Evolutionary conservation across 2,329 filamentous ascomycete species (phyloP), one percentile per base, ranked within the genome.

Genomic region (Dactylellina haptotyla): DNA sequence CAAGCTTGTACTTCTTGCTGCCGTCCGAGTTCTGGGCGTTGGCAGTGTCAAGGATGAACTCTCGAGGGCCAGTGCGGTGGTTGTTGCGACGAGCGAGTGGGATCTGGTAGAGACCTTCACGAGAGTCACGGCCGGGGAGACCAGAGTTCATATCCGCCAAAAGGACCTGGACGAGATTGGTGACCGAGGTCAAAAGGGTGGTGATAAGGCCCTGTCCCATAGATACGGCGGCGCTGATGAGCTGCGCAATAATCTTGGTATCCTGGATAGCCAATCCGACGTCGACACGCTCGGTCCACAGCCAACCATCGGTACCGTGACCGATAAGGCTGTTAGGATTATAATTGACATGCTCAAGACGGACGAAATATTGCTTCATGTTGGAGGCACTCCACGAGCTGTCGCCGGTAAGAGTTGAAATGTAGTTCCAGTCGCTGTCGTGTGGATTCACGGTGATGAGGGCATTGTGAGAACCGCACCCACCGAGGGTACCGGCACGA

Each of bases 401-500:
- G 75, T 85, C 84, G 1, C 82, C 82, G 0, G 84, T 85, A 1
- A 83, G 66, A 1, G 76, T 77, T 4, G 79, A 79, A 34, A 85
- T 81, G 61, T 80, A 65, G 25, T 80, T 75, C 80, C 83, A 84
- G 77, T 84, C 83, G 32, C 79, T 80, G 10, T 81, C 79, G 53
- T 79, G 77, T 0, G 83, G 82, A 32, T 79, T 78, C n/a, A 83
- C 78, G 2, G 80, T 54, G 48, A 69, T 69, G 23, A 75, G 58
- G 14, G 75, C 75, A 26, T 76, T 76, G 18, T 76, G 75, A 14
- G 58, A 79, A 1, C 79, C 78, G 30, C 84, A 85, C 0, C 84
- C 84, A 8, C 84, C 83, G 0, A 85, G 79, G 0, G 83, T 82
- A 4, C 82, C 83, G 0, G 83, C 81, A 1, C 84, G 81, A 0